Base-by-base conservation (phyloP, 495 filamentous ascomycete genomes). In the Penicillium roqueforti region DNA sequence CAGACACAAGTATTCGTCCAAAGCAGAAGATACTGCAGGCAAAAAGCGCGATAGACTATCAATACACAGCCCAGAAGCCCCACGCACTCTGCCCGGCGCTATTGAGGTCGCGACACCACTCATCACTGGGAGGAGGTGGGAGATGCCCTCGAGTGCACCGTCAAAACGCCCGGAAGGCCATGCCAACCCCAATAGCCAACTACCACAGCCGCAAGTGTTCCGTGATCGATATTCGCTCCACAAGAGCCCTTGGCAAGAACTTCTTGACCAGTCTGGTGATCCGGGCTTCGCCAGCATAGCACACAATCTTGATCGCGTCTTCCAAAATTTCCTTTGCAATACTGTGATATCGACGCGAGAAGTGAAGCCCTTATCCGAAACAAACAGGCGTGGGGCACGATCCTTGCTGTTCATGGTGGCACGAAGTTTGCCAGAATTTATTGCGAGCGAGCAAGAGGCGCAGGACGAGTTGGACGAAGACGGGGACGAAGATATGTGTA, bases 381-480 rank as follows among this genome's bases (percentile, higher is more conserved):
- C 49, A 19, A 11, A 29, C 16, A 20, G 29, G 19, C 62, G 53
- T 19, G 73, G 69, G n/a, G 65, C 77, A 16, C 72, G 80, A 26
- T 85, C 85, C 10, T 69, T 91, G 20, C 64, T 88, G n/a, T 80
- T 83, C 5, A 86, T 84, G 73, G 83, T 82, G 51, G 67, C 84
- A 28, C 77, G 83, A 54, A 77, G 78, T 26, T 66, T 89, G 8
- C 86, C 87, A 0, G 72, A 76, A 7, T 87, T 83, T 67, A 85
- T 91, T 54, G 67, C 71, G 3, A 70, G 75, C 16, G 81, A 87
- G 48, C 83, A 88, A 58, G 59, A 67, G 18, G 70, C 73, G 65
- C 78, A 83, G 18, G 73, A 81, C 20, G 74, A 84, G 40, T 56
- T 71, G 39, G 80, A 80, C 14, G 75, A 69, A 18, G 63, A 72